phyloP scores from a whole-genome alignment of 129 eudicot genomes.

The Lactuca saligna region DNA sequence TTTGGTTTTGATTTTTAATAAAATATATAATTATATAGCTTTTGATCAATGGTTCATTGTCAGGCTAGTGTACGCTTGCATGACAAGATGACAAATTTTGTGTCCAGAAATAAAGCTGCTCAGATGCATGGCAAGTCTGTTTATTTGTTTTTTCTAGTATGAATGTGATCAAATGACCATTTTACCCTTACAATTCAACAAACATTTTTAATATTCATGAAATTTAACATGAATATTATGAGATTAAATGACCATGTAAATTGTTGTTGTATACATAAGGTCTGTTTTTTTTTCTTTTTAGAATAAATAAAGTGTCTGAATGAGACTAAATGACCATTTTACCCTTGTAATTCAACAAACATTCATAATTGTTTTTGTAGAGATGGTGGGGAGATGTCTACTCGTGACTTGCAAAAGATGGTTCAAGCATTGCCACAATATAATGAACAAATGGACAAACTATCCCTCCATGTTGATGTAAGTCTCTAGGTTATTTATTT shows the following conservation, averaged over 20 bases:
- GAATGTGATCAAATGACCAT: not conserved
- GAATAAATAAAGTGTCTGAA: no score
- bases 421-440: constrained; percentile 96
- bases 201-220: no score
- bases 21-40: no score
- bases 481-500: no score
- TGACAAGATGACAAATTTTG: constrained; percentile 85
- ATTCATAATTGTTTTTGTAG: constrained; percentile 34
- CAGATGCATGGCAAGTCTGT: constrained; percentile 68
- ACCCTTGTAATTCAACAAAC: no score
- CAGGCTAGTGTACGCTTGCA: constrained; percentile 48
- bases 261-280: not conserved
- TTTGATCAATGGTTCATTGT: no score
- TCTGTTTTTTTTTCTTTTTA: no score
- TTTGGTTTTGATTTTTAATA: no score
- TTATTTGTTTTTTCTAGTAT: not conserved
- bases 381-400: constrained; percentile 69
- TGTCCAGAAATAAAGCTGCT: constrained; percentile 83
- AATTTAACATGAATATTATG: no score
- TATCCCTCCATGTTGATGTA: constrained; percentile 51
- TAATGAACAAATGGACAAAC: constrained; percentile 85
- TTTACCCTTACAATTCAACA: no score
- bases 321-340: no score
- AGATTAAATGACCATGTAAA: no score
- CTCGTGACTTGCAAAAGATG: constrained; percentile 84